Percentiles rank a stretch among this genome's conserved stretches.
phyloP scores from a whole-genome alignment of 306 rosid species.

The Elaeagnus macrophylla region DNA sequence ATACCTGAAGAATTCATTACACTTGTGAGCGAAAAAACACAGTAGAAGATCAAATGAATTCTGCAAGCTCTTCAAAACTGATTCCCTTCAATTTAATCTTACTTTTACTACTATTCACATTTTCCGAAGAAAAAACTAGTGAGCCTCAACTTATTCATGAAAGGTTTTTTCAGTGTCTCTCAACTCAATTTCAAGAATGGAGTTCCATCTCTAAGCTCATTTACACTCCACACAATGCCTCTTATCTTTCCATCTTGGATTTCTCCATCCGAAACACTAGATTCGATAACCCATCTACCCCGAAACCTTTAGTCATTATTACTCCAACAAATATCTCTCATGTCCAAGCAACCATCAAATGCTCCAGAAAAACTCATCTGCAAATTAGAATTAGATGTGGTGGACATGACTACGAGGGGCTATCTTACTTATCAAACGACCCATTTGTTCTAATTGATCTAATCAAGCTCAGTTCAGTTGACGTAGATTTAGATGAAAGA shows the following conservation, averaged over 20 bases:
- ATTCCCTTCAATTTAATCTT: background rate
- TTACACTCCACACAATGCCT: slow-evolving; percentile 12
- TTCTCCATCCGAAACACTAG: slow-evolving; percentile 30
- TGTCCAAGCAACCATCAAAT: slow-evolving; percentile 24
- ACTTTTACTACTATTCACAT: background rate
- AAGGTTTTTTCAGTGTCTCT: slow-evolving; percentile 10
- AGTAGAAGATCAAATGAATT: too few relatives aligned
- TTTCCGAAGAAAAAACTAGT: background rate
- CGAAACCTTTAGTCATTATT: slow-evolving; percentile 36
- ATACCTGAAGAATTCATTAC: too few relatives aligned
- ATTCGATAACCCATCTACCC: slow-evolving; percentile 24
- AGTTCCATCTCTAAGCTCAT: background rate
- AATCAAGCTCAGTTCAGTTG: slow-evolving; percentile 15
- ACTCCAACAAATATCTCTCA: slow-evolving; percentile 26
- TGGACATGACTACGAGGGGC: slow-evolving; percentile 32
- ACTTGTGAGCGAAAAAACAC: too few relatives aligned
- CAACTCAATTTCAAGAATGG: background rate
- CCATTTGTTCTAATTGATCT: slow-evolving; percentile 27
- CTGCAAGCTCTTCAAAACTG: background rate
- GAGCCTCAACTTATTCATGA: background rate
- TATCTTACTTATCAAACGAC: slow-evolving; percentile 18
- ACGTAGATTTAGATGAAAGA: slow-evolving; percentile 5
- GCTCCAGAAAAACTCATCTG: slow-evolving; percentile 10
- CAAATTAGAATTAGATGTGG: slow-evolving; percentile 21
- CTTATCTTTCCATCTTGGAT: slow-evolving; percentile 21